A percentile compares a stretch with the other conserved stretches of the same genome.
phyloP scores from a whole-genome alignment of 208 protist genomes.

The Crithidia fasciculata region DNA sequence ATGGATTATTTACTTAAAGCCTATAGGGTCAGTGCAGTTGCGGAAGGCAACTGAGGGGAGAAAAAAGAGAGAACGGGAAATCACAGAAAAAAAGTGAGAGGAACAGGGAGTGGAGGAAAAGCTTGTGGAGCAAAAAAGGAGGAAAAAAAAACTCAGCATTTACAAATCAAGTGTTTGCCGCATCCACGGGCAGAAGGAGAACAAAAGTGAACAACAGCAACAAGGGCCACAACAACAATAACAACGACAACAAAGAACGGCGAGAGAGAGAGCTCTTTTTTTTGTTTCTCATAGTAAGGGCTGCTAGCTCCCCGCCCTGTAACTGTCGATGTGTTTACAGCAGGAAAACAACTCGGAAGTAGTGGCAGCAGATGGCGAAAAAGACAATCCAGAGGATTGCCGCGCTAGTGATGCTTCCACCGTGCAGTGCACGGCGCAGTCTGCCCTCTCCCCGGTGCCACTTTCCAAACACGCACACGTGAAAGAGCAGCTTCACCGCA shows the following conservation, averaged over 20 bases:
- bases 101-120: too few relatives aligned
- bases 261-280: not conserved
- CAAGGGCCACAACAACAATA: conserved; percentile 2
- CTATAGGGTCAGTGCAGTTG: too few relatives aligned
- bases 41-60: not conserved
- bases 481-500: conserved; percentile 96
- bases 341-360: conserved; percentile 89
- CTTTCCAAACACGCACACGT: conserved; percentile 96
- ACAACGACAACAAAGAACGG: conserved; percentile 2
- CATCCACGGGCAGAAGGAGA: not conserved
- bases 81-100: conserved; percentile 9
- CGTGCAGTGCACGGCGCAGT: conserved; percentile 48
- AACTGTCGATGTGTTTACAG: too few relatives aligned
- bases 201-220: conserved; percentile 28
- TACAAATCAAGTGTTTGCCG: conserved; percentile 1
- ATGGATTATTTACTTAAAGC: too few relatives aligned
- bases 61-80: not conserved
- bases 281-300: too few relatives aligned
- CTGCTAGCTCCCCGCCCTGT: too few relatives aligned
- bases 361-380: conserved; percentile 90
- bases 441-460: conserved; percentile 49
- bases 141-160: conserved; percentile 11
- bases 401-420: conserved; percentile 48
- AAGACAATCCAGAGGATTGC: conserved; percentile 41
- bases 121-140: not conserved